phyloP scores from a whole-genome alignment of 2,329 filamentous ascomycete genomes.

The Fusarium piperis region DNA sequence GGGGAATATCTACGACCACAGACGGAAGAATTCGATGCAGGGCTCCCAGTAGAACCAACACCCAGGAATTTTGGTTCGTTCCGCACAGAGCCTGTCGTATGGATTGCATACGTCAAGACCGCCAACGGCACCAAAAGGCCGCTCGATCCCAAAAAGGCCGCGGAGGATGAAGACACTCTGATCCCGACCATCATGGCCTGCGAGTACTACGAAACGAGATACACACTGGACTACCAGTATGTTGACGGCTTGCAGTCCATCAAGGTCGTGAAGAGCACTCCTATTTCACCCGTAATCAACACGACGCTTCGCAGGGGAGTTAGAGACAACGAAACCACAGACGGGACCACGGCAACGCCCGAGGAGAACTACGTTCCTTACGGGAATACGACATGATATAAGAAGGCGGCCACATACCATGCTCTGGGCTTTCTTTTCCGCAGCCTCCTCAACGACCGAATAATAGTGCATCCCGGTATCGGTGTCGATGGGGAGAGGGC shows the following conservation, averaged over 20 bases:
- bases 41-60: not conserved
- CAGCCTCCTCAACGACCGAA: rapidly evolving
- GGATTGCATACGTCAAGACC: constrained; percentile 16
- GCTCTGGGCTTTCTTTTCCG: not conserved
- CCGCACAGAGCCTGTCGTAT: constrained; percentile 22
- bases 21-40: not conserved
- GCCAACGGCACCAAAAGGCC: rapidly evolving
- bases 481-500: not conserved
- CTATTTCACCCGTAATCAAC: not conserved
- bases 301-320: not conserved
- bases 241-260: not conserved
- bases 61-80: not conserved
- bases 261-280: rapidly evolving
- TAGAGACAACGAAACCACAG: not conserved
- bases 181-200: constrained; percentile 1
- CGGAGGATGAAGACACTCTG: not conserved
- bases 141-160: rapidly evolving
- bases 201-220: constrained; percentile 9
- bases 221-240: not conserved
- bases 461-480: not conserved
- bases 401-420: not conserved
- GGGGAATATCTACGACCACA: not conserved
- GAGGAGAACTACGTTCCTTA: not conserved
- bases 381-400: rapidly evolving
- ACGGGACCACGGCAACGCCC: not conserved